Evolutionary conservation across 495 filamentous ascomycete species (phyloP).

Genomic region (Extremus antarcticus): DNA sequence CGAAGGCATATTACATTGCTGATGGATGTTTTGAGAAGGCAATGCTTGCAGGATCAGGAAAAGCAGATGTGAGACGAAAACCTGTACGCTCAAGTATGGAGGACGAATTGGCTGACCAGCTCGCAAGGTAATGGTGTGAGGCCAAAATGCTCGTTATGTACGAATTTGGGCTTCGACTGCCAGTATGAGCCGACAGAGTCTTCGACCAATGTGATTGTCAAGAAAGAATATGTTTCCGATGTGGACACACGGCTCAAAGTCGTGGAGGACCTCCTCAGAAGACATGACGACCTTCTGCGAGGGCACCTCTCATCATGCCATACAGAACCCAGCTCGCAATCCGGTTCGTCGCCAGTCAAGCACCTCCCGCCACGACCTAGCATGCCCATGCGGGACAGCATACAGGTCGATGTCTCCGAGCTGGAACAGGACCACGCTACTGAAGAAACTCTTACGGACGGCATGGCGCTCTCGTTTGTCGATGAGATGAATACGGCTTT

Average conservation of each 20-base stretch:
- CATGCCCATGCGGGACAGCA: neutral
- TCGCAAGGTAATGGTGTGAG: neutral
- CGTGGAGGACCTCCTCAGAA: neutral
- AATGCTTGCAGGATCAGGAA: neutral
- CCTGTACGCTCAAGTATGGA: no score
- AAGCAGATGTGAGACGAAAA: neutral
- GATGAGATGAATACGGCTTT: neutral
- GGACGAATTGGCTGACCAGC: neutral
- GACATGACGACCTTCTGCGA: neutral
- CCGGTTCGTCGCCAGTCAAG: neutral
- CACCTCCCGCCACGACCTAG: neutral
- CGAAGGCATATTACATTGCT: no score
- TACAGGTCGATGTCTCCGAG: neutral
- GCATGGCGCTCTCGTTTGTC: neutral
- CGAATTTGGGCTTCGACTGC: neutral
- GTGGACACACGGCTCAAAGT: neutral
- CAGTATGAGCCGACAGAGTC: neutral
- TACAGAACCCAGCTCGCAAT: neutral
- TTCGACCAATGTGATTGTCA: neutral
- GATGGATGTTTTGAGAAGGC: neutral
- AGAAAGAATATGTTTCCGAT: neutral
- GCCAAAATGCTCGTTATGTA: neutral
- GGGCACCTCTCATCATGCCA: neutral
- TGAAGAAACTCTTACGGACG: neutral
- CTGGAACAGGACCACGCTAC: neutral